These are phyloP conservation scores for Colletotrichum lentis DNA, from an alignment of 2,329 filamentous ascomycete species.

Conservation along the genomic window DNA sequence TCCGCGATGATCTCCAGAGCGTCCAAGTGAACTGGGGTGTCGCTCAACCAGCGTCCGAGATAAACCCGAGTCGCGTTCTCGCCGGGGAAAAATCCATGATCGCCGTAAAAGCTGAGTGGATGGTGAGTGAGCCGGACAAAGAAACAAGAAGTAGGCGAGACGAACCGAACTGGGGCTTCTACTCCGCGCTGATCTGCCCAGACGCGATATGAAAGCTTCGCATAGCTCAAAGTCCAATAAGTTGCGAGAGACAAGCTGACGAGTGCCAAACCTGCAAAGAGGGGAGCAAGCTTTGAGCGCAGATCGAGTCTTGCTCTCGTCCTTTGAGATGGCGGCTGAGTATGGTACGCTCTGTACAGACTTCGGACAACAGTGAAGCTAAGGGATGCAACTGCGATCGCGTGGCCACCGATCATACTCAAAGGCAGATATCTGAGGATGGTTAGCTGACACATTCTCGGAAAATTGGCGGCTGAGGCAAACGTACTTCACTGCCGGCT, in stretches of 20 bases:
- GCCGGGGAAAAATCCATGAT: slow-evolving; percentile 50
- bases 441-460: slow-evolving; percentile 27
- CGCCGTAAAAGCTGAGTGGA: slow-evolving; percentile 40
- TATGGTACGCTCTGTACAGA: slow-evolving; percentile 41
- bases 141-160: slow-evolving; percentile 29
- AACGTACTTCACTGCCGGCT: slow-evolving; percentile 40
- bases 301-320: slow-evolving; percentile 46
- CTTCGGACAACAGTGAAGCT: slow-evolving; percentile 40
- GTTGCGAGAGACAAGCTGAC: slow-evolving; percentile 55
- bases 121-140: slow-evolving; percentile 24
- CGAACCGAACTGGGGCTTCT: slow-evolving; percentile 49
- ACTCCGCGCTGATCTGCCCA: slow-evolving; percentile 57
- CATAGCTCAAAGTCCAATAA: slow-evolving; percentile 55
- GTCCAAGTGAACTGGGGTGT: slow-evolving; percentile 61
- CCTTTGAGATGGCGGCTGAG: slow-evolving; percentile 48
- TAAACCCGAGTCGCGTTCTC: slow-evolving; percentile 45
- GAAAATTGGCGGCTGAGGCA: not conserved
- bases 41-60: slow-evolving; percentile 61
- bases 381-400: slow-evolving; percentile 37
- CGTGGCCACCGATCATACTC: slow-evolving; percentile 39
- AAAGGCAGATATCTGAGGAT: slow-evolving; percentile 34
- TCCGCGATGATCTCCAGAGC: slow-evolving; percentile 63
- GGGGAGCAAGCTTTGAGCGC: slow-evolving; percentile 43
- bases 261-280: slow-evolving; percentile 56
- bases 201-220: slow-evolving; percentile 56